A percentile compares a stretch with the other conserved stretches of the same genome.
These are phyloP conservation scores for Chaetomium fimeti DNA, from an alignment of 495 filamentous ascomycete species.

Conservation along the genomic window DNA sequence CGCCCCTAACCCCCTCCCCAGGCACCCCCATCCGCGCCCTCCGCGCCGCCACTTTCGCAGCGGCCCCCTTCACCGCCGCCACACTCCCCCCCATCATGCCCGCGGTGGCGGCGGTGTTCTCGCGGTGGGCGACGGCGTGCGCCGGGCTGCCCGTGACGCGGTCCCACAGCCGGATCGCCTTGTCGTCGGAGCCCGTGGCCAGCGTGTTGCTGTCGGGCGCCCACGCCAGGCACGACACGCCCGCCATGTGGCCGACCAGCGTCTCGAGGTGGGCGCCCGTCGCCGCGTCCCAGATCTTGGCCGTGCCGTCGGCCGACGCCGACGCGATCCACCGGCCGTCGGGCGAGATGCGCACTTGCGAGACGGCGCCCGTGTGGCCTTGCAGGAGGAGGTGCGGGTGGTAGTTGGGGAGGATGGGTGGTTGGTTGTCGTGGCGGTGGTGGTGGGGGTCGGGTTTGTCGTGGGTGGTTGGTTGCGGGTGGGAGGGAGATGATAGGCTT, in stretches of 20 bases:
- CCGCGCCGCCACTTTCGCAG: background rate
- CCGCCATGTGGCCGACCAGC: conserved; percentile 90
- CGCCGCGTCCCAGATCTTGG: conserved; percentile 83
- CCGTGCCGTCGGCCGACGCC: conserved; percentile 79
- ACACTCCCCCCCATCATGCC: background rate
- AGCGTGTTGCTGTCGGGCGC: conserved; percentile 79
- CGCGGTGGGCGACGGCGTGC: conserved; percentile 43
- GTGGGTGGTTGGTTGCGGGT: conserved; percentile 10
- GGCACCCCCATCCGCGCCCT: background rate
- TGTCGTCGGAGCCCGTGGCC: conserved; percentile 93
- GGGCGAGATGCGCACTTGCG: conserved; percentile 87
- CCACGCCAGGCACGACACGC: conserved; percentile 88
- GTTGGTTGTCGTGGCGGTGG: conserved; percentile 17
- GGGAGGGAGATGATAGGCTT: conserved; percentile 14
- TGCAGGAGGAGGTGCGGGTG: conserved; percentile 48
- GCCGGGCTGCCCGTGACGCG: conserved; percentile 65
- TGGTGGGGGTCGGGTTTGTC: conserved; percentile 12
- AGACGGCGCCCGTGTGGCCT: conserved; percentile 75
- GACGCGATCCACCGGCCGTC: conserved; percentile 88
- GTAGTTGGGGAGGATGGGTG: conserved; percentile 40
- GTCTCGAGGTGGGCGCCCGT: conserved; percentile 79
- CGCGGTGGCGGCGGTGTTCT: background rate
- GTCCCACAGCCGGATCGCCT: conserved; percentile 92
- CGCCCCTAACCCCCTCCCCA: conserved; percentile 27
- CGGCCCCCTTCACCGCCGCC: background rate